Percentiles rank a stretch among this genome's conserved stretches.
phyloP scores from a whole-genome alignment of 768 basidiomycete genomes.

The Trametes cinnabarina region DNA sequence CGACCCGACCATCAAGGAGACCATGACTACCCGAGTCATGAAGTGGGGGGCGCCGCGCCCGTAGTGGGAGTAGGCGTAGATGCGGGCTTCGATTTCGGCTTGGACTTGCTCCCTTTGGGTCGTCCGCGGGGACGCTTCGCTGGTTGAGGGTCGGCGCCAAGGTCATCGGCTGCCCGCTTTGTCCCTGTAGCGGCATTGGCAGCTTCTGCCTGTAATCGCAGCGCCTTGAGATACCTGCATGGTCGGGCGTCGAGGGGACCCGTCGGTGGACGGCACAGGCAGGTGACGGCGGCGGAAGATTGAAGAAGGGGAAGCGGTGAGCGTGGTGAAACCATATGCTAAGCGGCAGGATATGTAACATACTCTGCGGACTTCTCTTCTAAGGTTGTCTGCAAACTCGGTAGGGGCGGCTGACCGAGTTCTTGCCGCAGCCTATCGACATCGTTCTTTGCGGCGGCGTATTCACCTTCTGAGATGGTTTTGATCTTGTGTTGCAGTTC shows the following conservation, averaged over 20 bases:
- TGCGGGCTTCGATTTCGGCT: slow-evolving; percentile 21
- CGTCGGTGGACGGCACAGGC: background rate
- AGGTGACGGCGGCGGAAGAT: background rate
- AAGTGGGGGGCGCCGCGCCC: background rate
- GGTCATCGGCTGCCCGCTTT: slow-evolving; percentile 29
- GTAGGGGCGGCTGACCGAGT: slow-evolving; percentile 72
- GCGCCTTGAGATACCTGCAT: slow-evolving; percentile 31
- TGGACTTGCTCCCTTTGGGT: slow-evolving; percentile 36
- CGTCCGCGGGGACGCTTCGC: slow-evolving; percentile 35
- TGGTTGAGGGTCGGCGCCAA: slow-evolving; percentile 23
- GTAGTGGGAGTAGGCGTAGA: slow-evolving; percentile 5
- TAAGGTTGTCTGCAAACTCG: slow-evolving; percentile 66
- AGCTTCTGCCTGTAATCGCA: slow-evolving; percentile 30
- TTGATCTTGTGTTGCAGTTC: slow-evolving; percentile 69
- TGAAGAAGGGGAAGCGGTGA: background rate
- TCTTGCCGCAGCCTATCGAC: slow-evolving; percentile 75
- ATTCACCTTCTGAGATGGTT: slow-evolving; percentile 71
- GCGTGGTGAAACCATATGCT: background rate
- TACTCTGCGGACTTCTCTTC: slow-evolving; percentile 64
- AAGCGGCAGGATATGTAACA: slow-evolving; percentile 29
- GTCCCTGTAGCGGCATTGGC: slow-evolving; percentile 5
- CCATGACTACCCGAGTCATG: background rate
- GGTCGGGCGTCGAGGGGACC: background rate
- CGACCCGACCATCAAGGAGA: background rate
- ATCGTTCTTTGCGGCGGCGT: slow-evolving; percentile 68